Percentiles rank a stretch among this genome's conserved stretches.
These are phyloP conservation scores for Rhipidocladum racemiflorum DNA, from an alignment of 176 grass and related monocot genomes.

Conservation along the genomic window DNA sequence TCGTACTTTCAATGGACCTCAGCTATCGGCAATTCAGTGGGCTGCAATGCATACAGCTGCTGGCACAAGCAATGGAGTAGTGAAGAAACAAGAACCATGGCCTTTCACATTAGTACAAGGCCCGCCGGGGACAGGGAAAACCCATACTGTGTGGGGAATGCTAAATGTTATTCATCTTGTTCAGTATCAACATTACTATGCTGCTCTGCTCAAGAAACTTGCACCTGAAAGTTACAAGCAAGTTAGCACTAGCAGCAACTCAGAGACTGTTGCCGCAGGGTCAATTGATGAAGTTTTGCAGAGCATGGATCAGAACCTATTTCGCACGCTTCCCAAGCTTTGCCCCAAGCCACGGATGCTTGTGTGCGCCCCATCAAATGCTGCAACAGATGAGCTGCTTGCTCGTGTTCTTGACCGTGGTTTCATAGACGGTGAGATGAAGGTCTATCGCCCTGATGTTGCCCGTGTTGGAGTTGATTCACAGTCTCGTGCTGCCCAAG, in stretches of 20 bases:
- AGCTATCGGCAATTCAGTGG: conserved; percentile 97
- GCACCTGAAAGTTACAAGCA: conserved; percentile 99
- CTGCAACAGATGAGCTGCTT: conserved; percentile 93
- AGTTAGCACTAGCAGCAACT: conserved; percentile 46
- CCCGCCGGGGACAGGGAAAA: conserved; percentile 95
- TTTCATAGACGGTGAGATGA: conserved; percentile 99
- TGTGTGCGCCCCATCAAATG: conserved; percentile 96
- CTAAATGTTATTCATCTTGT: conserved; percentile 99
- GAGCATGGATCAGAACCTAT: conserved; percentile 97
- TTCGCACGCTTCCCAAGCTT: conserved; percentile 91
- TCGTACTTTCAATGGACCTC: conserved; percentile 82
- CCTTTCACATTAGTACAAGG: conserved; percentile 99
- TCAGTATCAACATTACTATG: conserved; percentile 99
- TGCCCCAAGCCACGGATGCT: conserved; percentile 98
- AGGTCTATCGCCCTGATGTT: conserved; percentile 97
- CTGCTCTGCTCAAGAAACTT: conserved; percentile 92
- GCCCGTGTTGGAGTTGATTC: conserved; percentile 98
- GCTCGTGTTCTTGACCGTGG: conserved; percentile 95
- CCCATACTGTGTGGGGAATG: conserved; percentile 99
- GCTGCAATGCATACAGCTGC: conserved; percentile 99
- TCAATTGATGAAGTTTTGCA: conserved; percentile 98
- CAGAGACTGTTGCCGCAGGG: conserved; percentile 54
- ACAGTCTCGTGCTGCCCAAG: conserved; percentile 94
- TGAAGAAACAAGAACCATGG: conserved; percentile 96
- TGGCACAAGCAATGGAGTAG: conserved; percentile 67